Base-by-base conservation (phyloP, 108 stramenopile genomes). In the Schizochytrium sp. region DNA sequence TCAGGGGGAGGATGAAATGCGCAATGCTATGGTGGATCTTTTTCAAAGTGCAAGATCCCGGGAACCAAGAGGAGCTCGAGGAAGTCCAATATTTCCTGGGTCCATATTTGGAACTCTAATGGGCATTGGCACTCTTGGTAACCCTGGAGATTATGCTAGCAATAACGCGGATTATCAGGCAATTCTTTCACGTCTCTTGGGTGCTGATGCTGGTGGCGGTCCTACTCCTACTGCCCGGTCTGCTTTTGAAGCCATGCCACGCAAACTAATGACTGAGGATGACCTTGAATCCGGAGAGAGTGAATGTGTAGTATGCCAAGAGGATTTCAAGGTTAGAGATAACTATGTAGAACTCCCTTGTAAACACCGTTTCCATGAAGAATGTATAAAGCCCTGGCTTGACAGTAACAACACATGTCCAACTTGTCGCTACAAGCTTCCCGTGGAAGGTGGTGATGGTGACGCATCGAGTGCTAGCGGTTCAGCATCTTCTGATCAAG, bases 341-440 rank as follows among this genome's bases (percentile, higher is more conserved):
- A 53, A 83, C 10, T 83, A 55, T 53, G 53, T 55, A 7, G 53
- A 83, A 53, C 47, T 83, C 15, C 76, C 76, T 17, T 83, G 76
- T 53, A 55, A 83, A 55, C 76, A 83, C 76, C 47, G 53, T 55
- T 83, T 83, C 28, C 76, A 83, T 3, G 50, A 83, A 1, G 53
- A 47, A 55, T 83, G 76, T 83, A 55, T 83, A 17, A 55, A 55
- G 28, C 47, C 47, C 50, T 83, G 76, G 76, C 76, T 83, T 8
- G 53, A 83, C 15, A 5, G n/a, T n/a, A 83, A 83, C 3, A 83
- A 83, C n/a, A 83, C 76, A 2, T 83, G 76, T 28, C 76, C 76
- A 19, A 55, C 53, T 53, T 83, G 76, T 53, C 76, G 76, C 1
- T n/a, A 55, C 47, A 40, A 49, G 47, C 47, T 83, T 46, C 47